phyloP scores from a whole-genome alignment of 2,329 filamentous ascomycete genomes.

The Cladorrhinum sp. region DNA sequence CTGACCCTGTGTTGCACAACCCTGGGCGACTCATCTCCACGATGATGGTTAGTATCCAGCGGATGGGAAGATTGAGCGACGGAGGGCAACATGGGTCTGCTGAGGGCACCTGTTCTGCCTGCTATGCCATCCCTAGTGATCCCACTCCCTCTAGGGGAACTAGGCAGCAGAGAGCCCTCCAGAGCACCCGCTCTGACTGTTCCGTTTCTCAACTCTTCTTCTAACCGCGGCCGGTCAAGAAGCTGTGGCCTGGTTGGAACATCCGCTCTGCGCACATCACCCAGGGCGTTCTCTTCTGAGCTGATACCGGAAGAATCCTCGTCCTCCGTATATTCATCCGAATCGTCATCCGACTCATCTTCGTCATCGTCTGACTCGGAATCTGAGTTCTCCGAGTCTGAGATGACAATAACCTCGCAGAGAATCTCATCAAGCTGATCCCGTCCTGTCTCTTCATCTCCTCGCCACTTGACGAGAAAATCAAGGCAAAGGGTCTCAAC shows the following conservation, averaged over 20 bases:
- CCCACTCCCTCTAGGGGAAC: not conserved
- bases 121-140: not conserved
- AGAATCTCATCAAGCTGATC: constrained; percentile 67
- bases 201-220: not conserved
- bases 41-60: not conserved
- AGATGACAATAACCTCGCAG: constrained; percentile 64
- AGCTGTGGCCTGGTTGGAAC: not conserved
- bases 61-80: not conserved
- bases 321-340: constrained; percentile 33
- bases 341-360: constrained; percentile 30
- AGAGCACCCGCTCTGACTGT: not conserved
- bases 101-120: not conserved
- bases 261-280: not conserved
- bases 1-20: constrained; percentile 18
- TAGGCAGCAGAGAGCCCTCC: not conserved
- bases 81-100: constrained; percentile 3
- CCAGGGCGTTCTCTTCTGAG: constrained; percentile 4
- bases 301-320: constrained; percentile 27
- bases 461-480: constrained; percentile 68
- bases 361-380: constrained; percentile 37
- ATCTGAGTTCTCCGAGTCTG: constrained; percentile 53
- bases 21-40: not conserved
- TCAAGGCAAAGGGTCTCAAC: constrained; percentile 62
- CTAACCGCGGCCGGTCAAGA: not conserved
- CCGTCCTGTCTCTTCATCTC: constrained; percentile 65